A percentile compares a stretch with the other conserved stretches of the same genome.
Evolutionary conservation across 495 filamentous ascomycete genomes (phyloP).

Genomic region (Lophiotrema nucula): DNA sequence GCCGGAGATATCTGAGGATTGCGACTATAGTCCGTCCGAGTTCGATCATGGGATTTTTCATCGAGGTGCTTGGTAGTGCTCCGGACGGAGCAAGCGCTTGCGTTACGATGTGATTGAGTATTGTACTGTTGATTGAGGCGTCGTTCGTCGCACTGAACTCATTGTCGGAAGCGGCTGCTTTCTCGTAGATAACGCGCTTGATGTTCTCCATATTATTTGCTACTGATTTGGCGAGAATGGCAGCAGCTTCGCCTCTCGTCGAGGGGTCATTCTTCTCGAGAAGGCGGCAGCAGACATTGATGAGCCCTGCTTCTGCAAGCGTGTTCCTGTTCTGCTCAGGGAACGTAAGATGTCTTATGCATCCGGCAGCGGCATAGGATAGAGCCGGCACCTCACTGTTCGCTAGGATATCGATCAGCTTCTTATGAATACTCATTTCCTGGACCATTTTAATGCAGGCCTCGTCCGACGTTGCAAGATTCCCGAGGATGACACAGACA

Average conservation of each 20-base stretch:
- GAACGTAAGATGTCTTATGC: conserved; percentile 29
- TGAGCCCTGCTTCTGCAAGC: conserved; percentile 24
- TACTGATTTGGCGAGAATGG: conserved; percentile 27
- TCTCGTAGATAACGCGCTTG: conserved; percentile 17
- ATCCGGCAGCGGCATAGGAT: conserved; percentile 28
- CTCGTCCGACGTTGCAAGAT: conserved; percentile 30
- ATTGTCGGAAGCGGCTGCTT: conserved; percentile 1
- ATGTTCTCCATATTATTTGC: conserved; percentile 20
- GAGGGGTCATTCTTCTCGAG: conserved; percentile 21
- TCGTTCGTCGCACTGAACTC: background rate
- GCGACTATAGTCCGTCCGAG: conserved; percentile 23
- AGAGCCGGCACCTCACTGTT: conserved; percentile 10
- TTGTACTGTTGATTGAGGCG: conserved; percentile 5
- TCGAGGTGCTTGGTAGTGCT: conserved; percentile 29
- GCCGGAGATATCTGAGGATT: conserved; percentile 23
- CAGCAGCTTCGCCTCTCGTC: conserved; percentile 29
- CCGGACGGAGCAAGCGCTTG: conserved; percentile 21
- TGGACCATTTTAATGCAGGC: conserved; percentile 24
- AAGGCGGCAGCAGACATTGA: conserved; percentile 16
- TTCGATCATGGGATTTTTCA: conserved; percentile 30
- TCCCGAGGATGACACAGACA: conserved; percentile 30
- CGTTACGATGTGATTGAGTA: conserved; percentile 21
- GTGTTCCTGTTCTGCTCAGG: conserved; percentile 17
- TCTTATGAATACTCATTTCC: conserved; percentile 12
- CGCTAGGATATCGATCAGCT: conserved; percentile 18